These are phyloP conservation scores for Prunus kanzakura DNA, from an alignment of 306 rosid species.

Conservation along the genomic window DNA sequence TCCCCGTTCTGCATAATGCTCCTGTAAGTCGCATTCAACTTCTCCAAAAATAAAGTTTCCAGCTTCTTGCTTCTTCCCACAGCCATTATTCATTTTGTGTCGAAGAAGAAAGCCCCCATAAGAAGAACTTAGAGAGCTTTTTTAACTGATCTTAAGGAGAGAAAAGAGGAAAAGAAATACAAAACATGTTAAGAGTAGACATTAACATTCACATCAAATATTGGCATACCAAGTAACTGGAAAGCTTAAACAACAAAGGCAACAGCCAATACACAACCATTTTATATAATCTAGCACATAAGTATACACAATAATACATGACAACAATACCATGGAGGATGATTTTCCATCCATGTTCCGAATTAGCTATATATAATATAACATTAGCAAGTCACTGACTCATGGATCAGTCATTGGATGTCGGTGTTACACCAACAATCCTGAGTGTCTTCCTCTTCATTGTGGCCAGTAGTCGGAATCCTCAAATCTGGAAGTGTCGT, in stretches of 20 bases:
- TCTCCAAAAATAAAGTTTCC: not conserved
- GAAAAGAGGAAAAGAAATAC: too few species aligned
- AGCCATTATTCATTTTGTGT: too few species aligned
- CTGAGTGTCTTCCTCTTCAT: slow-evolving; percentile 37
- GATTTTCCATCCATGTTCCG: slow-evolving; percentile 55
- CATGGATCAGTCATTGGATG: slow-evolving; percentile 43
- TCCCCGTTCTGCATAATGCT: not conserved
- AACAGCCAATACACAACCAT: slow-evolving; percentile 43
- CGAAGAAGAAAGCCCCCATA: not conserved
- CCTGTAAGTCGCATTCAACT: not conserved
- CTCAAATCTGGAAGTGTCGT: slow-evolving; percentile 37
- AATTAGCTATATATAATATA: slow-evolving; percentile 53
- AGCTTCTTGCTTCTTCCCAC: too few species aligned
- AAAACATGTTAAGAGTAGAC: not conserved
- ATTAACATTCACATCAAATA: slow-evolving; percentile 6
- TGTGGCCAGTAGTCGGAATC: slow-evolving; percentile 43
- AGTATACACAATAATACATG: slow-evolving; percentile 45
- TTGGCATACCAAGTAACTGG: slow-evolving; percentile 5
- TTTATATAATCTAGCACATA: slow-evolving; percentile 42
- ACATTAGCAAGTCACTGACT: slow-evolving; percentile 52
- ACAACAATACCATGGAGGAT: slow-evolving; percentile 54
- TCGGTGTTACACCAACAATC: slow-evolving; percentile 38
- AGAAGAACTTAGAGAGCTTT: too few species aligned
- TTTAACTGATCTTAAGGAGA: too few species aligned
- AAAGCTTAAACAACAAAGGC: slow-evolving; percentile 17